Evolutionary conservation across 352 stramenopile genomes (phyloP), one percentile per base, ranked within the genome.

Genomic region (Globisporangium middletonii): DNA sequence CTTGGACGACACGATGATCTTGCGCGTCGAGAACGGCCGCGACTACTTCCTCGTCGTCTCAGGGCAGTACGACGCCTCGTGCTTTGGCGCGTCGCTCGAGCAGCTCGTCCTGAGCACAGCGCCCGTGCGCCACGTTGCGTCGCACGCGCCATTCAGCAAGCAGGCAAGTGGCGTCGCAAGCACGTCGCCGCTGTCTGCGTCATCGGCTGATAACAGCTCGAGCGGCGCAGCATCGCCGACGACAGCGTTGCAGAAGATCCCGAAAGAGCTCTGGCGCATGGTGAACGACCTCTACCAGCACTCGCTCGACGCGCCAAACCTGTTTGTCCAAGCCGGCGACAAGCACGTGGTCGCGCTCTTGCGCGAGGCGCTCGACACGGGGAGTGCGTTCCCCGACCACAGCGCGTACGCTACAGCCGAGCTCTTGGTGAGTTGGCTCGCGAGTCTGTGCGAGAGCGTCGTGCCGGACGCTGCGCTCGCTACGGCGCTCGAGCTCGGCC

Each of bases 261-360:
- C 97, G 0, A 99, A 98, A 68, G 96, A 99, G 67, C 70, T 99
- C 13, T 99, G 95, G 95, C 83, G 95, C 8, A 96, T 99, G 73
- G 88, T 99, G 46, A 97, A 99, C 72, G 94, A 96, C 42, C 86
- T 99, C 23, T 96, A 95, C 47, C 66, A 77, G 46, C 65, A 90
- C 53, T 88, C 60, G 16, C 79, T 94, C 69, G 62, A 83, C 35
- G 74, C 89, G 33, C 88, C 83, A 49, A 92, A 94, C 43, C 42
- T 96, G 37, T 96, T 95, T 55, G 71, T 93, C 8, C 85, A 94
- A 52, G 64, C 75, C 0, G 81, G 78, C 1, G 80, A 67, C 64
- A 86, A 89, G 54, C 52, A 65, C 28, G 85, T 97, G 46, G 64
- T 96, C 19, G 52, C 74, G 5, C 64, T 76, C 11, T 61, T 97